Percentiles rank a stretch among this genome's conserved stretches.
Conservation (phyloP, 2,329 filamentous ascomycete species). For the Colletotrichum shisoi region DNA sequence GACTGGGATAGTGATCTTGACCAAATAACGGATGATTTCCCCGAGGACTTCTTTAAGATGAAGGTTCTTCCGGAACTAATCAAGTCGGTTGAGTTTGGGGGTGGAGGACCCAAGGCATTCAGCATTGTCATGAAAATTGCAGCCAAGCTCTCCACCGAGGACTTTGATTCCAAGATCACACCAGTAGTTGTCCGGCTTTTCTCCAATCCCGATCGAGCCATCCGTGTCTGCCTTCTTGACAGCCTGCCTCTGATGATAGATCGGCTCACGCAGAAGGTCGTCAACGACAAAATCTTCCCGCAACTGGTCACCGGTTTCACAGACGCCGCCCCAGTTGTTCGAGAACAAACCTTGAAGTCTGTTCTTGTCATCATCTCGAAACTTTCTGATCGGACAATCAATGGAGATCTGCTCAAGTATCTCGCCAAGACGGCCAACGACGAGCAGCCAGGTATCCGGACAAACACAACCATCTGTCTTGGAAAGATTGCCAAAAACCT, state of each 20-base stretch:
- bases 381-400: constrained; percentile 89
- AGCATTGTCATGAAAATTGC: constrained; percentile 89
- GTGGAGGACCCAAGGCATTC: constrained; percentile 91
- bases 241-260: constrained; percentile 92
- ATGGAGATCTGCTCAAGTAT: constrained; percentile 88
- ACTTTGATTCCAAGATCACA: constrained; percentile 84
- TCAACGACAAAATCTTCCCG: constrained; percentile 97
- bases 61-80: constrained; percentile 93
- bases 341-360: constrained; percentile 95
- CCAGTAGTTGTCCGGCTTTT: constrained; percentile 90
- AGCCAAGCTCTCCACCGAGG: constrained; percentile 83
- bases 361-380: constrained; percentile 88
- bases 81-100: constrained; percentile 99
- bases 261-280: constrained; percentile 82
- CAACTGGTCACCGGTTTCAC: constrained; percentile 95
- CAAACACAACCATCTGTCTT: constrained; percentile 96
- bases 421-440: constrained; percentile 97
- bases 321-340: constrained; percentile 86
- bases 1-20: constrained; percentile 73
- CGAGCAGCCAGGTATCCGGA: constrained; percentile 94
- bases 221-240: constrained; percentile 89
- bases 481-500: constrained; percentile 95
- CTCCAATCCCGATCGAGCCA: constrained; percentile 86
- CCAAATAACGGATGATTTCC: constrained; percentile 88
- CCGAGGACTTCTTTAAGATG: constrained; percentile 97